Conservation (phyloP, 208 protist species). For the Angomonas deanei region DNA sequence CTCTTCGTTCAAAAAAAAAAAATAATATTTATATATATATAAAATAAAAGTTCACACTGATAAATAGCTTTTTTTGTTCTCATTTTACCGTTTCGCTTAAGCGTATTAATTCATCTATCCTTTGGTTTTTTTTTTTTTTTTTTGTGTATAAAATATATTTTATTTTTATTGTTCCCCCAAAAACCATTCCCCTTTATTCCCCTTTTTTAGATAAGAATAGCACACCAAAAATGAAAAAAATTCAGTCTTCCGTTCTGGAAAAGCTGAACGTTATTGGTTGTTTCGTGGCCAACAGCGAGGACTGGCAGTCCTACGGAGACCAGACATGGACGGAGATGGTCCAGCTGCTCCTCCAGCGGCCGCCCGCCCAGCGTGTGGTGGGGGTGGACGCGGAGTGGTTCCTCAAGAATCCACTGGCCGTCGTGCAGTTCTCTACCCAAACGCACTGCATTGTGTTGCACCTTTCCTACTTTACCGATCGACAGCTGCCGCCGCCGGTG, state of each 20-base stretch:
- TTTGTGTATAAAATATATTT: too few relatives aligned
- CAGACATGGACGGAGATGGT: slow-evolving; percentile 42
- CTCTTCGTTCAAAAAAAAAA: too few relatives aligned
- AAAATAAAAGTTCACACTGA: too few relatives aligned
- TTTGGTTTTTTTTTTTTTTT: too few relatives aligned
- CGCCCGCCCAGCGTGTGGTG: slow-evolving; percentile 21
- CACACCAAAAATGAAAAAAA: background rate
- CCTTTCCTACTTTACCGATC: slow-evolving; percentile 32
- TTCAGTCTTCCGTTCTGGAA: background rate
- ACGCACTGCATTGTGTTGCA: slow-evolving; percentile 67
- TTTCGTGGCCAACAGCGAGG: slow-evolving; percentile 19
- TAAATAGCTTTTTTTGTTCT: background rate
- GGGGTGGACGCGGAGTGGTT: slow-evolving; percentile 62
- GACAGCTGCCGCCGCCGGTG: slow-evolving; percentile 21
- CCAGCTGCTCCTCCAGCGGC: slow-evolving; percentile 9
- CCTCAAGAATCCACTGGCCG: slow-evolving; percentile 28
- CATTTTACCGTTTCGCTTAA: background rate
- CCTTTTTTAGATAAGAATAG: too few relatives aligned
- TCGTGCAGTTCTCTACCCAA: slow-evolving; percentile 42
- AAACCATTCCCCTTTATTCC: too few relatives aligned
- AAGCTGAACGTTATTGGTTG: slow-evolving; percentile 21
- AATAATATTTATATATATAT: too few relatives aligned
- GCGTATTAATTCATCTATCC: too few relatives aligned
- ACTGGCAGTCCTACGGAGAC: slow-evolving; percentile 24
- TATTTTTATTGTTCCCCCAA: too few relatives aligned